A percentile compares a stretch with the other conserved stretches of the same genome.
These are phyloP conservation scores for Stagonosporopsis cucurbitacearum DNA, from an alignment of 2,329 filamentous ascomycete species.

Conservation along the genomic window DNA sequence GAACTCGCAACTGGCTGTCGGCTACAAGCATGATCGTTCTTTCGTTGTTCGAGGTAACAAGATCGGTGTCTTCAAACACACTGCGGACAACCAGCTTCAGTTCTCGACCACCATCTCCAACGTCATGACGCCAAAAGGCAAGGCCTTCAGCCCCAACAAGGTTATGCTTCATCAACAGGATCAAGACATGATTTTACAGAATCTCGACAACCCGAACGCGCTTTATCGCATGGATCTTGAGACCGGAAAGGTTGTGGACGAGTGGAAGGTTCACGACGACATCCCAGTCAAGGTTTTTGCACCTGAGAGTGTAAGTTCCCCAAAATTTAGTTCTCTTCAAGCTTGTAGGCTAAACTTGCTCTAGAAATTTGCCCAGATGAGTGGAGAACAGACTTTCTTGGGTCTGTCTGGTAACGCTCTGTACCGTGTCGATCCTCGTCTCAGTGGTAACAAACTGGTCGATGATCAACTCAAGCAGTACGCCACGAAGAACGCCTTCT, in stretches of 20 bases:
- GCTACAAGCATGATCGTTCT: conserved; percentile 95
- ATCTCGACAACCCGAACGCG: conserved; percentile 81
- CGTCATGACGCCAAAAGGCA: conserved; percentile 83
- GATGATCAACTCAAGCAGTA: conserved; percentile 95
- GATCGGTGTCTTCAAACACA: conserved; percentile 99
- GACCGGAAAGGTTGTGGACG: conserved; percentile 96
- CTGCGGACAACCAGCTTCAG: conserved; percentile 86
- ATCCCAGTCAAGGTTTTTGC: conserved; percentile 92
- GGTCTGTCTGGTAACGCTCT: conserved; percentile 92
- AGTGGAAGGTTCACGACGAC: conserved; percentile 98
- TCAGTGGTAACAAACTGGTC: conserved; percentile 90
- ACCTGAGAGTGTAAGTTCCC: conserved; percentile 73
- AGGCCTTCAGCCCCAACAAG: conserved; percentile 89
- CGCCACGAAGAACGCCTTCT: conserved; percentile 96
- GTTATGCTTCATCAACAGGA: conserved; percentile 96
- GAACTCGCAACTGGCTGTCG: conserved; percentile 93
- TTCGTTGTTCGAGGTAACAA: conserved; percentile 97
- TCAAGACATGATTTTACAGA: conserved; percentile 87
- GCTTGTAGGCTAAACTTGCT: conserved; percentile 28
- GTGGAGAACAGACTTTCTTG: conserved; percentile 90
- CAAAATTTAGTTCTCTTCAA: background rate
- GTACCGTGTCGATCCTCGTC: conserved; percentile 90
- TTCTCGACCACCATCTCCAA: conserved; percentile 98
- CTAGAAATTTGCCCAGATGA: conserved; percentile 96
- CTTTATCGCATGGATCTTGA: conserved; percentile 98